phyloP scores from a whole-genome alignment of 2,329 filamentous ascomycete genomes.

The Epichloe brachyelytri region DNA sequence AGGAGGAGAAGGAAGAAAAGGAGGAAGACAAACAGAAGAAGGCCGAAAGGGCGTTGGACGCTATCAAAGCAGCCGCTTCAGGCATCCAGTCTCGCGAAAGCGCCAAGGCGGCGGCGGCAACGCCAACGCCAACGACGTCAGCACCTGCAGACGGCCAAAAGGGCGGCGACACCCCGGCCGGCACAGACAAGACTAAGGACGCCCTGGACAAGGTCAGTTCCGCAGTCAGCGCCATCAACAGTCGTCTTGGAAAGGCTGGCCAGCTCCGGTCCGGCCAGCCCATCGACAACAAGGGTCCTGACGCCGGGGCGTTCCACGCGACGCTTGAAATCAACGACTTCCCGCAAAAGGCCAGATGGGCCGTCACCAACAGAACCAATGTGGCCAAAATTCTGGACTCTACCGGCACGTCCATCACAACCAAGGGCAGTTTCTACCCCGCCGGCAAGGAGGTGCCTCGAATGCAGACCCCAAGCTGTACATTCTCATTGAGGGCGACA shows the following conservation, averaged over 20 bases:
- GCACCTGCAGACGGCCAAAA: slow-evolving; percentile 18
- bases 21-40: slow-evolving; percentile 63
- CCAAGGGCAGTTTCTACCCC: slow-evolving; percentile 84
- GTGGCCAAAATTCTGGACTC: slow-evolving; percentile 95
- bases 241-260: slow-evolving; percentile 76
- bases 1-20: slow-evolving; percentile 71
- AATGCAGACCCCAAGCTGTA: slow-evolving; percentile 86
- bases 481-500: slow-evolving; percentile 94
- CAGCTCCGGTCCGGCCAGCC: slow-evolving; percentile 85
- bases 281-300: slow-evolving; percentile 96
- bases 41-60: slow-evolving; percentile 52
- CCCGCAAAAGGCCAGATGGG: slow-evolving; percentile 96
- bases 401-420: slow-evolving; percentile 92
- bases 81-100: slow-evolving; percentile 40
- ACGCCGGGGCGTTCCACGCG: slow-evolving; percentile 91
- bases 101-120: slow-evolving; percentile 23
- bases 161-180: slow-evolving; percentile 37
- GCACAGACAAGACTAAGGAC: slow-evolving; percentile 49
- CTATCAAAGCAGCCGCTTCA: slow-evolving; percentile 50
- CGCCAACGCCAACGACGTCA: slow-evolving; percentile 16
- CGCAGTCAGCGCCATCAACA: slow-evolving; percentile 85
- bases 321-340: slow-evolving; percentile 99
- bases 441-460: slow-evolving; percentile 65
- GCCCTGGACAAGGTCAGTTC: slow-evolving; percentile 76
- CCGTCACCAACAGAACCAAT: slow-evolving; percentile 95